Conservation (phyloP, 805 yeast genomes). For the Cyberlindnera saturnus region DNA sequence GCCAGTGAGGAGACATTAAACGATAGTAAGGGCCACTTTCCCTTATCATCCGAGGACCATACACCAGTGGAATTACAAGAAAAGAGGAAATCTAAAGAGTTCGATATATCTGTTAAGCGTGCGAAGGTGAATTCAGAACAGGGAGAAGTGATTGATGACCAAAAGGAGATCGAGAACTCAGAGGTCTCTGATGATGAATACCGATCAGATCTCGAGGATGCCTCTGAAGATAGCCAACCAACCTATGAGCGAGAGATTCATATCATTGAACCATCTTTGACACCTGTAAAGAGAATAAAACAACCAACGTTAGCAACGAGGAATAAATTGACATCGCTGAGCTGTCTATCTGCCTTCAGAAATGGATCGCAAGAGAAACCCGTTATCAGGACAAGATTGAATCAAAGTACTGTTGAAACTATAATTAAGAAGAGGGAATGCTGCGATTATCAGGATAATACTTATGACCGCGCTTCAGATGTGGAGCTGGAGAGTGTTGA, state of each 20-base stretch:
- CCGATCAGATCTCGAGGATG: background rate
- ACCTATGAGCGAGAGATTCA: background rate
- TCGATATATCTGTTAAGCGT: background rate
- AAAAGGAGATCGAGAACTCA: background rate
- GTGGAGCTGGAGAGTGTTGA: background rate
- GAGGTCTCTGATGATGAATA: background rate
- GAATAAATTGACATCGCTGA: background rate
- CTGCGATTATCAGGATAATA: conserved; percentile 7
- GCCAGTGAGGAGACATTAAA: conserved; percentile 3
- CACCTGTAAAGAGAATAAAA: background rate
- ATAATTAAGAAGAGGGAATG: conserved; percentile 16
- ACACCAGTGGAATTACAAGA: background rate
- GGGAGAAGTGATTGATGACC: background rate
- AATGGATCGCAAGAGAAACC: conserved; percentile 2
- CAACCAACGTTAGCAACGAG: background rate
- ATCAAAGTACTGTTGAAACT: conserved; percentile 2
- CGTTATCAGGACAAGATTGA: background rate
- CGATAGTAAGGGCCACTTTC: background rate
- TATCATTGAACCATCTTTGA: background rate
- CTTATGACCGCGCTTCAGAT: background rate
- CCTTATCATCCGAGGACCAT: background rate
- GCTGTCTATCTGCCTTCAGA: conserved; percentile 10
- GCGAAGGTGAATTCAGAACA: background rate
- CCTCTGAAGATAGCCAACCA: background rate
- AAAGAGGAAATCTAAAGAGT: conserved; percentile 4